Conservation (phyloP, 169 alveolate species). For the Plasmodium berghei region DNA sequence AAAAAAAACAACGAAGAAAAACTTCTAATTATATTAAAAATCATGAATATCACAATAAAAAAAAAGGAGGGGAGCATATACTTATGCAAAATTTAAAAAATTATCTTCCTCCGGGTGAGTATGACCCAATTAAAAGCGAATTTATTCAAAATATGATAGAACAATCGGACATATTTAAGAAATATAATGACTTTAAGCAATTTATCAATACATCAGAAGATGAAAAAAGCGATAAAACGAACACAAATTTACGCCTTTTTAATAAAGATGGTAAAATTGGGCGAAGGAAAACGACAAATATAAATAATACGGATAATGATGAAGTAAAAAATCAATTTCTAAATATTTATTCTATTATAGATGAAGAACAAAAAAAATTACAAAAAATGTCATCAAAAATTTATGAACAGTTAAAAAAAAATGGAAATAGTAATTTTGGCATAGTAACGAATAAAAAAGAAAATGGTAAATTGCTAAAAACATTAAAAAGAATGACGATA, state of each 20-base stretch:
- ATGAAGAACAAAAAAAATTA: constrained; percentile 8
- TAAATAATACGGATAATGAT: constrained; percentile 12
- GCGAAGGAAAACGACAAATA: background rate
- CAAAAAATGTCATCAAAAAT: background rate
- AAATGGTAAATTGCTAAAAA: too few species aligned
- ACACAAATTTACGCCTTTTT: too few species aligned
- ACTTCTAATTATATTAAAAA: background rate
- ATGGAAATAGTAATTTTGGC: background rate
- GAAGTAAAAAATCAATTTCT: background rate
- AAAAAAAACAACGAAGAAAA: constrained; percentile 19
- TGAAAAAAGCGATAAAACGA: too few species aligned
- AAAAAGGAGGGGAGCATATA: constrained; percentile 4
- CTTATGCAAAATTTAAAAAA: background rate
- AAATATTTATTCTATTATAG: background rate
- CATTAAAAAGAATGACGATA: too few species aligned
- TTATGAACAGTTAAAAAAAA: background rate
- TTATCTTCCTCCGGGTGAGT: too few species aligned
- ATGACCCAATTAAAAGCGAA: too few species aligned
- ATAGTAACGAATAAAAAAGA: background rate
- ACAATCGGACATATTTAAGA: too few species aligned
- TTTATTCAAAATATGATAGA: too few species aligned
- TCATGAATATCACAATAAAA: background rate
- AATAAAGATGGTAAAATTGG: constrained; percentile 15
- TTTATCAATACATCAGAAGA: too few species aligned
- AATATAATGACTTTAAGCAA: too few species aligned